A percentile compares a stretch with the other conserved stretches of the same genome.
These are phyloP conservation scores for Lanmaoa pseudosensibilis DNA, from an alignment of 768 basidiomycete species.

Conservation along the genomic window DNA sequence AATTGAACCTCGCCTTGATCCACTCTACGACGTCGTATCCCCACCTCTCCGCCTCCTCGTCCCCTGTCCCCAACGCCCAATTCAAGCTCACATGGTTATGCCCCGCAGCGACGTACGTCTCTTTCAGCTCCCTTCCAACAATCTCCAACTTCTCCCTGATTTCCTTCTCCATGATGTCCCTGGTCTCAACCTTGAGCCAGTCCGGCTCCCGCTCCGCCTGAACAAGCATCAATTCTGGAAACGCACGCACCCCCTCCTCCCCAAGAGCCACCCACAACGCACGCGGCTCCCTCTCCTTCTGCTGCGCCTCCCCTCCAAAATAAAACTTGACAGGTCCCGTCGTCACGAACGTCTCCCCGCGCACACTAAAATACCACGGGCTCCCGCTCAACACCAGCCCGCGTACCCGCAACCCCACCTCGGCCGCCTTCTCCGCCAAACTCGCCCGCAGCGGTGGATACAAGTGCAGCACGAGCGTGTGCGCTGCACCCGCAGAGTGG, in stretches of 20 bases:
- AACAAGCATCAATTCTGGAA: constrained; percentile 51
- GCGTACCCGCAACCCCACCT: constrained; percentile 32
- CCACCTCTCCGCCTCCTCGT: constrained; percentile 64
- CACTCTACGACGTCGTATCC: constrained; percentile 45
- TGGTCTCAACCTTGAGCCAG: constrained; percentile 38
- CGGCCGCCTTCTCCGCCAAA: constrained; percentile 32
- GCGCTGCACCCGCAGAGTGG: constrained; percentile 63
- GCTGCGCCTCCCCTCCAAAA: constrained; percentile 41
- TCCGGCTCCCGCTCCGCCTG: constrained; percentile 56
- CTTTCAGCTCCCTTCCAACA: constrained; percentile 18
- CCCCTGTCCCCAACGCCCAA: constrained; percentile 49
- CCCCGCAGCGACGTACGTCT: constrained; percentile 42
- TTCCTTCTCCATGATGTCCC: constrained; percentile 39
- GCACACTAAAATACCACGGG: constrained; percentile 39
- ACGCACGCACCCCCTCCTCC: constrained; percentile 32
- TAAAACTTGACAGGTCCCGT: constrained; percentile 29
- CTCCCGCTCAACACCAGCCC: constrained; percentile 50
- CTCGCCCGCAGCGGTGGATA: constrained; percentile 30
- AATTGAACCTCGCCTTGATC: constrained; percentile 27
- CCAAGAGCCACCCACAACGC: constrained; percentile 41
- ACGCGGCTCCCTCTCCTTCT: constrained; percentile 42
- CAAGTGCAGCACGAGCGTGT: constrained; percentile 46
- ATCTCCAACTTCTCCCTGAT: constrained; percentile 38
- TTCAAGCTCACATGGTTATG: constrained; percentile 67
- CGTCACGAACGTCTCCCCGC: constrained; percentile 27